Base-by-base conservation (phyloP, 2,329 filamentous ascomycete species). In the Colletotrichum plurivorum region DNA sequence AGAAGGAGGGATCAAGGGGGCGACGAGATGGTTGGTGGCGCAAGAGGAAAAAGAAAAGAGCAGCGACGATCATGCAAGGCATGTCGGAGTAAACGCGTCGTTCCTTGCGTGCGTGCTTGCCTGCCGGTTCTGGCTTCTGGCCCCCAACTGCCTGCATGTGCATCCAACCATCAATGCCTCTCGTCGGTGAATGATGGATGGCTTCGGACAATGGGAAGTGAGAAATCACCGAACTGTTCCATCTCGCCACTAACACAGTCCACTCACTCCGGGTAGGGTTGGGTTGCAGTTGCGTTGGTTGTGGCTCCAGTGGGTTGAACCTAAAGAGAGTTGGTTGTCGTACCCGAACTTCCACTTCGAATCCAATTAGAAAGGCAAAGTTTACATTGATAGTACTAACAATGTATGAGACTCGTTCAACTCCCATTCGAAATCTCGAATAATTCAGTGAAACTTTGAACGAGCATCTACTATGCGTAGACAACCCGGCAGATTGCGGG, bases 1-100 rank as follows among this genome's bases (percentile, higher is more conserved):
- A 41, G 57, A 63, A 52, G 18, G 59, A 52, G 54, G 39, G 39
- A 63, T 49, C 16, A 41, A 45, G 58, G 25, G 8, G 10, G 9
- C 9, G 31, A 9, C 20, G 22, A 36, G 31, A 36, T 63, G 12
- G 15, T 45, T 51, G 27, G 20, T 22, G 57, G 7, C 53, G 49
- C 22, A 43, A 22, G 4, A n/a, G 6, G 31, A 31, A 51, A 43
- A 31, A 55, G 51, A 31, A 63, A 58, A 18, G 36, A 64, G 20
- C 20, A 36, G 18, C 16, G 48, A 68, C 39, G 41, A 49, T 55
- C 31, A 27, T 55, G 31, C 31, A 36, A 36, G 31, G 15, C 10
- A 13, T 16, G 8, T n/a, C 18, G 25, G 45, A 63, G 48, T 41
- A 5, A 10, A 36, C 31, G 31, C 31, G 31, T 36, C 31, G 8